Evolutionary conservation across 1,284 basidiomycete species (phyloP).

Genomic region (Pascua sp.): DNA sequence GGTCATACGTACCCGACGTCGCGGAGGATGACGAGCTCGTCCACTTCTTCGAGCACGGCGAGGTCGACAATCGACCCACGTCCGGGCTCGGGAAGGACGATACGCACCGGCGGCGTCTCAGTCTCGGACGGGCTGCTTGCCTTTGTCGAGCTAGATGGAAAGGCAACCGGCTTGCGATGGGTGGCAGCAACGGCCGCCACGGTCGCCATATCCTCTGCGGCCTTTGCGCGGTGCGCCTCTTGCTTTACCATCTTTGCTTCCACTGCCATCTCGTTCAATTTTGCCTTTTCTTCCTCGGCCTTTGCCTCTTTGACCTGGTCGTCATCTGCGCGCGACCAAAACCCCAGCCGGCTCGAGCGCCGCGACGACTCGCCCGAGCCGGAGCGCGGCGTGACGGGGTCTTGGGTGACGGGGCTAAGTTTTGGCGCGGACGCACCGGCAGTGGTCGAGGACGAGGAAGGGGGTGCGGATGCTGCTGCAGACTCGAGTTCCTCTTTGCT

Average conservation of each 20-base stretch:
- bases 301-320: background rate
- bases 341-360: conserved; percentile 4
- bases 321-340: conserved; percentile 1
- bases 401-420: too few species aligned
- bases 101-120: conserved; percentile 11
- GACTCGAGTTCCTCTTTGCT: conserved; percentile 26
- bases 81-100: conserved; percentile 27
- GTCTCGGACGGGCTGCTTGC: background rate
- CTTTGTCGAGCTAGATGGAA: background rate
- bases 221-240: conserved; percentile 26
- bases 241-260: conserved; percentile 38
- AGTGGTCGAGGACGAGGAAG: too few species aligned
- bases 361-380: too few species aligned
- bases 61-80: conserved; percentile 35
- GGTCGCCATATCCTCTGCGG: conserved; percentile 1
- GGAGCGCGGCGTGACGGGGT: too few species aligned
- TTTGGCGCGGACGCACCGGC: too few species aligned
- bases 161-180: background rate
- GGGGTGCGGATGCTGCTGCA: too few species aligned
- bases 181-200: background rate
- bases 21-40: conserved; percentile 30
- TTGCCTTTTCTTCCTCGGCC: conserved; percentile 20
- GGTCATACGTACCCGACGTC: conserved; percentile 24
- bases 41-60: conserved; percentile 30
- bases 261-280: conserved; percentile 37